These are phyloP conservation scores for Claviceps sp. DNA, from an alignment of 2,329 filamentous ascomycete species.

Conservation along the genomic window DNA sequence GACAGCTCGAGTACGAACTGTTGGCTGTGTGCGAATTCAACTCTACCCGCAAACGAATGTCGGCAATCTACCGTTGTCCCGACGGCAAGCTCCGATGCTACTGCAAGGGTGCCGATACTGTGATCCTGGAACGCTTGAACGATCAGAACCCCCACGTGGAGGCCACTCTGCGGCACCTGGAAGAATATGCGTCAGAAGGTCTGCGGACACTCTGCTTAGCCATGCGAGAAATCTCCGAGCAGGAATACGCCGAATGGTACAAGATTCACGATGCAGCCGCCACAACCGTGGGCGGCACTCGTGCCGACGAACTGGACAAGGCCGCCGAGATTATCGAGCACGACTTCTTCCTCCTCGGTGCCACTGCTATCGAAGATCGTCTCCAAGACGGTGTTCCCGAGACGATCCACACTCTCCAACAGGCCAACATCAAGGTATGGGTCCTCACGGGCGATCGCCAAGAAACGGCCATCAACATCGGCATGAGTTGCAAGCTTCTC, in stretches of 20 bases:
- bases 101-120: slow-evolving; percentile 93
- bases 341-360: slow-evolving; percentile 80
- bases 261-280: slow-evolving; percentile 75
- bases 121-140: slow-evolving; percentile 83
- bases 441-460: slow-evolving; percentile 94
- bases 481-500: slow-evolving; percentile 97
- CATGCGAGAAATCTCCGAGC: slow-evolving; percentile 82
- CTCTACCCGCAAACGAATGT: slow-evolving; percentile 88
- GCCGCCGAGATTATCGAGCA: slow-evolving; percentile 91
- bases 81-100: slow-evolving; percentile 91
- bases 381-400: slow-evolving; percentile 95
- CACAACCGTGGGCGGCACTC: slow-evolving; percentile 83
- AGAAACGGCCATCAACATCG: slow-evolving; percentile 98
- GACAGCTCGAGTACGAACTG: slow-evolving; percentile 72
- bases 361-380: slow-evolving; percentile 93
- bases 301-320: slow-evolving; percentile 91
- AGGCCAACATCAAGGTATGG: slow-evolving; percentile 97
- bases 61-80: slow-evolving; percentile 88
- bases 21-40: slow-evolving; percentile 99
- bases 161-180: slow-evolving; percentile 82
- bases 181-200: slow-evolving; percentile 95
- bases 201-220: slow-evolving; percentile 88
- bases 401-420: slow-evolving; percentile 92
- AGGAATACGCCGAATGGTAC: slow-evolving; percentile 80
- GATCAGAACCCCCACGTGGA: slow-evolving; percentile 79